phyloP scores from a whole-genome alignment of 2,329 filamentous ascomycete genomes.

The Paraphoma sp. region DNA sequence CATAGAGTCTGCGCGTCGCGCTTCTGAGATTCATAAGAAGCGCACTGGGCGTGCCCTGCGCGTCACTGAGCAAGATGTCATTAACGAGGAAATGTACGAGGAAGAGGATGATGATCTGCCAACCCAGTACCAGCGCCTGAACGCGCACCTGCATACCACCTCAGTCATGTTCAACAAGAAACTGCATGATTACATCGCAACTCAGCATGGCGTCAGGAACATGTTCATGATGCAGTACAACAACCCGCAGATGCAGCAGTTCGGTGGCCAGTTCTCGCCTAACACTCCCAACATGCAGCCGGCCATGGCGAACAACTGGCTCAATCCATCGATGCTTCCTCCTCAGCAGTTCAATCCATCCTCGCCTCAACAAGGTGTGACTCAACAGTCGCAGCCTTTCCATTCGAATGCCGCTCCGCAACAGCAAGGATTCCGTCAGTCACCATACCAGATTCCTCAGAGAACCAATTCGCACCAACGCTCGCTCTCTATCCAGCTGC shows the following conservation, averaged over 20 bases:
- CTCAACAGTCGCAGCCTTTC: slow-evolving; percentile 24
- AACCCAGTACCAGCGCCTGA: slow-evolving; percentile 69
- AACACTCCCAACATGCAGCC: slow-evolving; percentile 26
- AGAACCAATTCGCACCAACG: slow-evolving; percentile 49
- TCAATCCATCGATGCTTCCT: slow-evolving; percentile 43
- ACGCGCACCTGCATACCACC: slow-evolving; percentile 66
- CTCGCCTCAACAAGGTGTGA: slow-evolving; percentile 25
- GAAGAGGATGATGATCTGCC: slow-evolving; percentile 86
- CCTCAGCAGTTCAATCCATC: slow-evolving; percentile 41
- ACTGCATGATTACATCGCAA: slow-evolving; percentile 65
- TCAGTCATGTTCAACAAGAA: slow-evolving; percentile 68
- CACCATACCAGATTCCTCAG: slow-evolving; percentile 55
- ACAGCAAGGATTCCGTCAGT: slow-evolving; percentile 48
- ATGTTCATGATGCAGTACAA: slow-evolving; percentile 45
- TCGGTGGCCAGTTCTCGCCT: slow-evolving; percentile 26
- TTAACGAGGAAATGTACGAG: slow-evolving; percentile 95
- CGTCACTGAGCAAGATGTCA: slow-evolving; percentile 84
- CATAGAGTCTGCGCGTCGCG: slow-evolving; percentile 83
- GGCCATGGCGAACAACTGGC: slow-evolving; percentile 29
- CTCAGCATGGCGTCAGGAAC: slow-evolving; percentile 63
- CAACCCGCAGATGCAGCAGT: slow-evolving; percentile 22
- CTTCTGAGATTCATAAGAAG: slow-evolving; percentile 89
- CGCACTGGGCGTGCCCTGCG: slow-evolving; percentile 82
- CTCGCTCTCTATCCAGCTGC: slow-evolving; percentile 54
- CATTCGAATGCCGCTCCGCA: slow-evolving; percentile 29